Evolutionary conservation across 2,329 filamentous ascomycete genomes (phyloP).

Genomic region (Botryotinia calthae): DNA sequence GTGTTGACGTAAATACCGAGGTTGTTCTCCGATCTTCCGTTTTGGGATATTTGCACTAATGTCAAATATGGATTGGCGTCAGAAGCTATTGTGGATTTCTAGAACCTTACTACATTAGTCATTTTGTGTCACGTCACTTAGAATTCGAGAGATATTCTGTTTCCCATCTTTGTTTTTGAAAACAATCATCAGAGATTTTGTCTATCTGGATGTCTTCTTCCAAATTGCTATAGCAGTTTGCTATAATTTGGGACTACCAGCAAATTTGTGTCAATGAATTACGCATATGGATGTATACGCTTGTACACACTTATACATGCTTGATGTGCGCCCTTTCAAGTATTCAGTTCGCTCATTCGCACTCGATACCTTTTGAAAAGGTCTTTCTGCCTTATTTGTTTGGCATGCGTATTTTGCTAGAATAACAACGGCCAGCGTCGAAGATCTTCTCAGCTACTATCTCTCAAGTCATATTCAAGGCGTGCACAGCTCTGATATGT

Average conservation of each 20-base stretch:
- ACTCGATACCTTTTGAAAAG: too few relatives aligned
- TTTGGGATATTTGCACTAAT: neutral
- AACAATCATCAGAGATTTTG: too few relatives aligned
- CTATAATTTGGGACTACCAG: neutral
- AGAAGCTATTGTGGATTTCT: neutral
- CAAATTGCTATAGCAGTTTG: neutral
- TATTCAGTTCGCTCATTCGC: neutral
- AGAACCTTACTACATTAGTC: neutral
- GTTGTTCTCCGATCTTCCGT: slow-evolving; percentile 14
- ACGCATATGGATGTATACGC: neutral
- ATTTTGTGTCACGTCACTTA: neutral
- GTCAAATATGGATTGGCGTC: neutral
- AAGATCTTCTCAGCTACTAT: neutral
- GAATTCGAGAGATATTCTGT: neutral
- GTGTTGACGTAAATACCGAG: slow-evolving; percentile 11
- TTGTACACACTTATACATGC: neutral
- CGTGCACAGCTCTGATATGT: neutral
- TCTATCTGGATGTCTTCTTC: neutral
- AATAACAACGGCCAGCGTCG: neutral
- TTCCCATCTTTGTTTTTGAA: neutral
- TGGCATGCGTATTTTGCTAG: neutral
- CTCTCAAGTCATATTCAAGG: neutral
- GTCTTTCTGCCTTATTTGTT: neutral
- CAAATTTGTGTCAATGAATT: neutral
- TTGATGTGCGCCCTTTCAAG: neutral